Base-by-base conservation (phyloP, 2,329 filamentous ascomycete species). In the Botrytis fragariae region DNA sequence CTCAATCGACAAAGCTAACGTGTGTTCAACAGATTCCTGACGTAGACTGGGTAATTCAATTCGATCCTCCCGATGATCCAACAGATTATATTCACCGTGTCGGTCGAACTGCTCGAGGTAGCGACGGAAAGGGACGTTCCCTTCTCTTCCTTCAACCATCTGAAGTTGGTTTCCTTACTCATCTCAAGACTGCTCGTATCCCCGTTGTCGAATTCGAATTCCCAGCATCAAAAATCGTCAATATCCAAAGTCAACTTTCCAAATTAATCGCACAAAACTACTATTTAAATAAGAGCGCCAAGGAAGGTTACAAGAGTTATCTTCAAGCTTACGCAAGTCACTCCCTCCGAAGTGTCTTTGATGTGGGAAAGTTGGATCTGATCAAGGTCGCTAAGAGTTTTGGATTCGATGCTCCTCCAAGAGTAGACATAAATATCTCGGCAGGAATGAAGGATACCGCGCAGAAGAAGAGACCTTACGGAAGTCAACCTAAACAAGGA, bases 161-260 rank as follows among this genome's bases (percentile, higher is more conserved):
- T 74, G 96, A 99, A 83, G 90, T 97, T 29, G 95, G 95, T 39
- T 98, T 99, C 86, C 85, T 99, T 69, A 91, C 91, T 73, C 93
- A 98, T 80, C 88, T 99, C 75, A 97, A 97, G 84, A 92, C 94
- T 71, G 94, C 95, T 22, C 90, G 94, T 75, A 95, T 99, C 2
- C 96, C 96, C 2, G 91, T 99, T 10, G 93, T 97, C 42, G 96
- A 99, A 83, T 98, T 97, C 80, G 95, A 98, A 80, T 96, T 99
- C 81, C 95, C 95, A 2, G 86, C 90, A 73, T 95, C 93, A 85
- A 97, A 97, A 87, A 93, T 99, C 77, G 86, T 95, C 79, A 96
- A 97, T 80, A 91, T 97, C 77, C 91, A 97, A 85, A 90, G 92
- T 79, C 94, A 98, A 83, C 89, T 98, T 16, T 95, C 98, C 87